Conservation (phyloP, 768 basidiomycete genomes). For the Auricularia auricula-judae region DNA sequence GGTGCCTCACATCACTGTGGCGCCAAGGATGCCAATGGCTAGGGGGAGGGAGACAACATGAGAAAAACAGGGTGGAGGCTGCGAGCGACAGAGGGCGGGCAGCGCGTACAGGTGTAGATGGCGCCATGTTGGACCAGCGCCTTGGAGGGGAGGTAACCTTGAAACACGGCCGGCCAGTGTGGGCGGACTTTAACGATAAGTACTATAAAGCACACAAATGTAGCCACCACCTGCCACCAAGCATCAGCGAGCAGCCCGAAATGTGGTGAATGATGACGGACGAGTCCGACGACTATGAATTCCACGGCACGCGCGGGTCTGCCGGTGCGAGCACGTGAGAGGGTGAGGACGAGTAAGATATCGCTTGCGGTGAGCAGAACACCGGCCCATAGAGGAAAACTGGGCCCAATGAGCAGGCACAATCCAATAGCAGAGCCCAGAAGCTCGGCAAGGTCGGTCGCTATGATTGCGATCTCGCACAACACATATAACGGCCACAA, state of each 20-base stretch:
- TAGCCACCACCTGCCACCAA: constrained; percentile 43
- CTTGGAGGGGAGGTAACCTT: constrained; percentile 67
- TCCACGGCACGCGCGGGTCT: constrained; percentile 63
- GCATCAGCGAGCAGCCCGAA: neutral
- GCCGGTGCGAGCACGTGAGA: constrained; percentile 52
- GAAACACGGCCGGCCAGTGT: constrained; percentile 62
- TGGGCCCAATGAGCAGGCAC: constrained; percentile 54
- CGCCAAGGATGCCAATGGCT: constrained; percentile 68
- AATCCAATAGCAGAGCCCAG: constrained; percentile 74
- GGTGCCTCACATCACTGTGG: constrained; percentile 54
- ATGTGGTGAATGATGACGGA: constrained; percentile 19
- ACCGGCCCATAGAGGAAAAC: constrained; percentile 56
- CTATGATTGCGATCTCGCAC: constrained; percentile 52
- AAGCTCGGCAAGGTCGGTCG: constrained; percentile 73
- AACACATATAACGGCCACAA: constrained; percentile 57
- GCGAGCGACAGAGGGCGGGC: neutral
- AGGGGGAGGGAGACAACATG: constrained; percentile 7
- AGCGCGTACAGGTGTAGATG: constrained; percentile 51
- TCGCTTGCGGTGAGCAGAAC: constrained; percentile 60
- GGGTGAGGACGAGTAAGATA: constrained; percentile 56
- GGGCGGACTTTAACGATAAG: constrained; percentile 64
- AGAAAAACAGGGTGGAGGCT: constrained; percentile 20
- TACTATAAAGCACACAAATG: constrained; percentile 68
- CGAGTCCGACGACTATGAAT: constrained; percentile 48
- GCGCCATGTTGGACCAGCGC: constrained; percentile 42